Percentiles rank a stretch among this genome's conserved stretches.
phyloP scores from a whole-genome alignment of 1,284 basidiomycete genomes.

The Cutaneotrichosporon dermatis region DNA sequence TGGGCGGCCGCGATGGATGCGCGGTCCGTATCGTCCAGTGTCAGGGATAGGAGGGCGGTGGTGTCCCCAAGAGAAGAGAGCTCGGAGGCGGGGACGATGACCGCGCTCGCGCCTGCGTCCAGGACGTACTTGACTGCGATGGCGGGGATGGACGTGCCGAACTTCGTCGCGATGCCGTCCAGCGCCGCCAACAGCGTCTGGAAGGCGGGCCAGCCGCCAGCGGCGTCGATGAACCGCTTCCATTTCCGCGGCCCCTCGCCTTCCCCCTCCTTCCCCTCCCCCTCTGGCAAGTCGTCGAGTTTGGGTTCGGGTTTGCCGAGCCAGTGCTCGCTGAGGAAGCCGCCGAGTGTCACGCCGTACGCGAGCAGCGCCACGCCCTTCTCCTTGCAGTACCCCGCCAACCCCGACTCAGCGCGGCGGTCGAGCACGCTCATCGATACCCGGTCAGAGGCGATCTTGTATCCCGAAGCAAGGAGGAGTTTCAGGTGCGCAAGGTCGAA shows the following conservation, averaged over 20 bases:
- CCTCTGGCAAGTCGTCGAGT: too few relatives aligned
- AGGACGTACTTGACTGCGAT: slow-evolving; percentile 19
- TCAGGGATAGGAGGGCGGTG: background rate
- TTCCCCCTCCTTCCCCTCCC: background rate
- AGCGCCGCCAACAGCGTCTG: slow-evolving; percentile 15
- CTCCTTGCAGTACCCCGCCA: slow-evolving; percentile 12
- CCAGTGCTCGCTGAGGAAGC: slow-evolving; percentile 20
- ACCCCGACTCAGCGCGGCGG: slow-evolving; percentile 12
- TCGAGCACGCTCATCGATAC: slow-evolving; percentile 22
- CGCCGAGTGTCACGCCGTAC: slow-evolving; percentile 19
- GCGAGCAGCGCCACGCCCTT: slow-evolving; percentile 18
- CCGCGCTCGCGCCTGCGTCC: slow-evolving; percentile 12
- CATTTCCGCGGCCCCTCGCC: slow-evolving; percentile 5
- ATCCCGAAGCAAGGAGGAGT: slow-evolving; percentile 13
- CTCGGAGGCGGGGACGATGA: background rate
- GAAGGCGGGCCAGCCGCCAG: slow-evolving; percentile 22
- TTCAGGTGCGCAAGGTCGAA: slow-evolving; percentile 22
- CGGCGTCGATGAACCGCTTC: slow-evolving; percentile 19
- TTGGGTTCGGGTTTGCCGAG: slow-evolving; percentile 11
- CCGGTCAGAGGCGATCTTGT: slow-evolving; percentile 14
- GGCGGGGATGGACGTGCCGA: slow-evolving; percentile 9
- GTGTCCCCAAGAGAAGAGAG: background rate
- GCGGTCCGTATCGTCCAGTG: slow-evolving; percentile 3
- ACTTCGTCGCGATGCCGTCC: slow-evolving; percentile 11
- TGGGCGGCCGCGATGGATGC: background rate